A percentile compares a stretch with the other conserved stretches of the same genome.
Evolutionary conservation across 164 flowering plant genomes (phyloP).

Genomic region (Annona squamosa): DNA sequence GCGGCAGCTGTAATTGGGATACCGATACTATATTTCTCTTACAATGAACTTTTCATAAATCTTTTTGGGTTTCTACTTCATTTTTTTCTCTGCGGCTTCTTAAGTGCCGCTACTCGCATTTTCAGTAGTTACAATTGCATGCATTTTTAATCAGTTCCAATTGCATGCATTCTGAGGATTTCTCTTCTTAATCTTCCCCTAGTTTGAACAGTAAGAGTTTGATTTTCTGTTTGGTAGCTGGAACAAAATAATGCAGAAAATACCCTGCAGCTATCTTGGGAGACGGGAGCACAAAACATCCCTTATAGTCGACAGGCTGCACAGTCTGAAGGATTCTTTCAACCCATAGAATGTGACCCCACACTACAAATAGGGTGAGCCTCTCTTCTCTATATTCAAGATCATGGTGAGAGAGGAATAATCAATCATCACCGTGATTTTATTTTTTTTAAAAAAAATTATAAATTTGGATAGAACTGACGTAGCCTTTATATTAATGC

Average conservation of each 20-base stretch:
- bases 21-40: no score
- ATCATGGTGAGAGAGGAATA: background rate
- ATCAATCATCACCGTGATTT: background rate
- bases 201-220: background rate
- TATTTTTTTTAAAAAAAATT: no score
- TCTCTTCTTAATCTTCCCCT: background rate
- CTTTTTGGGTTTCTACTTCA: background rate
- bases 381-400: background rate
- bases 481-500: background rate
- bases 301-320: constrained; percentile 30
- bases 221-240: constrained; percentile 14
- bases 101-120: background rate
- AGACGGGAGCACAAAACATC: constrained; percentile 33
- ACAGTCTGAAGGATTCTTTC: constrained; percentile 52
- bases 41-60: no score
- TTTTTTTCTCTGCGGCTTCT: background rate
- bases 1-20: background rate
- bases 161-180: background rate
- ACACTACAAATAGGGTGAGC: constrained; percentile 61
- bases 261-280: constrained; percentile 39
- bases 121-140: background rate
- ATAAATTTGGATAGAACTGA: background rate
- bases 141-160: background rate
- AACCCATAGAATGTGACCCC: constrained; percentile 51
- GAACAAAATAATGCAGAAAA: constrained; percentile 16